A percentile compares a stretch with the other conserved stretches of the same genome.
These are phyloP conservation scores for Nymphaea thermarum DNA, from an alignment of 164 flowering plant genomes.

Conservation along the genomic window DNA sequence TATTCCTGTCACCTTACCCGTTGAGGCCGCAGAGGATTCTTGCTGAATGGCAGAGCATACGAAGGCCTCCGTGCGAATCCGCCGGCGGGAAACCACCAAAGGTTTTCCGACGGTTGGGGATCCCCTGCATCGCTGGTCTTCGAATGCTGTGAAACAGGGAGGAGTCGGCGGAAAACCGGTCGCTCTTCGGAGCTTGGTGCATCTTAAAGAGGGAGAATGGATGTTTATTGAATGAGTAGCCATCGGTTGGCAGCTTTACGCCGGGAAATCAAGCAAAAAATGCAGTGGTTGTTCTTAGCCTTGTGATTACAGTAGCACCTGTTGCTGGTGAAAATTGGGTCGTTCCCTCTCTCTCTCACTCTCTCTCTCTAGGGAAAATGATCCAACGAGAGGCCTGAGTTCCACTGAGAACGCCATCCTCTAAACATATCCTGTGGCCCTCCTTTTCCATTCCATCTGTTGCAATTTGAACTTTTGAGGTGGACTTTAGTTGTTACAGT, in stretches of 20 bases:
- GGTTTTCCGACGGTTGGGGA: neutral
- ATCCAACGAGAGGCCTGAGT: neutral
- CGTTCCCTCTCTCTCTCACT: neutral
- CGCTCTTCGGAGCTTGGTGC: neutral
- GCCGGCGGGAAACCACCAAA: neutral
- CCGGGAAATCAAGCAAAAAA: neutral
- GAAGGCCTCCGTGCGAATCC: neutral
- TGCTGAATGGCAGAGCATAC: neutral
- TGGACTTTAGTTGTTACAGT: no score
- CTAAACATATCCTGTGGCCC: neutral
- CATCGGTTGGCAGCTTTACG: neutral
- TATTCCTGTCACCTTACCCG: neutral
- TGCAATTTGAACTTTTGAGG: no score
- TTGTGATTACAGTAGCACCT: neutral
- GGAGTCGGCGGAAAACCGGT: neutral
- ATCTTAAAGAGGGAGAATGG: neutral
- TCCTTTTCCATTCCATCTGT: neutral
- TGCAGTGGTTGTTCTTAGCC: neutral
- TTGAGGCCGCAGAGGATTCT: neutral
- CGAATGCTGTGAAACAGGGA: neutral
- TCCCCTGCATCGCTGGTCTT: neutral
- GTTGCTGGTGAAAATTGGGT: neutral
- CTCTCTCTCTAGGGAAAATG: no score
- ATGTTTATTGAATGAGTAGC: neutral
- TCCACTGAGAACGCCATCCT: neutral